Conservation (phyloP, 2,329 filamentous ascomycete genomes). For the Aspergillus viridinutans region DNA sequence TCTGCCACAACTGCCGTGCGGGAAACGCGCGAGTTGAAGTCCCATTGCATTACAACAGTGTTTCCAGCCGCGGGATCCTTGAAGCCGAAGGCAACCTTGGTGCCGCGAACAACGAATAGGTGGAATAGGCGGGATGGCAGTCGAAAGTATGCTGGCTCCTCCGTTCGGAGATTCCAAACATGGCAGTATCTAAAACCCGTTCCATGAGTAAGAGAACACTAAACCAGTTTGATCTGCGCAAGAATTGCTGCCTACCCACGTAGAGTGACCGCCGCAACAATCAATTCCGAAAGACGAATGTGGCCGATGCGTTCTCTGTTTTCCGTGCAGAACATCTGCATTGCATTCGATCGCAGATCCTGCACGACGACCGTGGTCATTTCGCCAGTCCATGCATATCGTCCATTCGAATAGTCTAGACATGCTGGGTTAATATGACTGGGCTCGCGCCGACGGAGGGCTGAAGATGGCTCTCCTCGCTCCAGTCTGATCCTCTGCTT, state of each 20-base stretch:
- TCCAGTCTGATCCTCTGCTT: slow-evolving; percentile 20
- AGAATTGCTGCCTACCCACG: slow-evolving; percentile 18
- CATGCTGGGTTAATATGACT: background rate
- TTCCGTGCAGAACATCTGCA: slow-evolving; percentile 15
- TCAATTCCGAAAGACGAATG: slow-evolving; percentile 17
- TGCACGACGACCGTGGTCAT: slow-evolving; percentile 11
- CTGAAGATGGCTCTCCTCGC: slow-evolving; percentile 17
- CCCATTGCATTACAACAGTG: slow-evolving; percentile 19
- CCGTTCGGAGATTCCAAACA: slow-evolving; percentile 25
- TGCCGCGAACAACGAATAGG: slow-evolving; percentile 17
- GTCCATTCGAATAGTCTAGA: slow-evolving; percentile 19
- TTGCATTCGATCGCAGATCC: slow-evolving; percentile 7
- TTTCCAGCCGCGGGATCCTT: background rate
- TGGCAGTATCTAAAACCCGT: slow-evolving; percentile 22
- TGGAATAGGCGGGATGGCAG: slow-evolving; percentile 19
- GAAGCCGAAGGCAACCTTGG: slow-evolving; percentile 20
- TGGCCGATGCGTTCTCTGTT: slow-evolving; percentile 17
- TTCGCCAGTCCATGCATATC: slow-evolving; percentile 17
- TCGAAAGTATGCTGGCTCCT: slow-evolving; percentile 21
- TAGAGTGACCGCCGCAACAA: slow-evolving; percentile 17
- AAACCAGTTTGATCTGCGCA: background rate
- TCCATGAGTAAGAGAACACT: background rate
- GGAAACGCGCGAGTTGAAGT: slow-evolving; percentile 13
- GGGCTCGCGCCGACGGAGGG: background rate
- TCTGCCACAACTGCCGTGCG: slow-evolving; percentile 10